A percentile compares a stretch with the other conserved stretches of the same genome.
These are phyloP conservation scores for Bacterosira constricta DNA, from an alignment of 108 stramenopile genomes.

Conservation along the genomic window DNA sequence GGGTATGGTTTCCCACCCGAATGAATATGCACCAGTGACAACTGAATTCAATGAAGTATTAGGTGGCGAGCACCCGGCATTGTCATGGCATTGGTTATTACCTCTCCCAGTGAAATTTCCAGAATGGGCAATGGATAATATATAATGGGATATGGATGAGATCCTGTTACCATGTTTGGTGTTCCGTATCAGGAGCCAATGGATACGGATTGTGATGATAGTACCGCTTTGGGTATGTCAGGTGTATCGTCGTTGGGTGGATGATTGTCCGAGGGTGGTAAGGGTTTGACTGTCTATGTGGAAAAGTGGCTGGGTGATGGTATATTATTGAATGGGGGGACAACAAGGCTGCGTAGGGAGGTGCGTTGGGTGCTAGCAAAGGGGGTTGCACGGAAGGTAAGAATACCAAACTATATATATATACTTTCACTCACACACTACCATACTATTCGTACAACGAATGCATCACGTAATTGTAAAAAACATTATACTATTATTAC, in stretches of 20 bases:
- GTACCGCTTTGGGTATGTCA: background rate
- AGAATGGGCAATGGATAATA: conserved; percentile 68
- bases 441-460: background rate
- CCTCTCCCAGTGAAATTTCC: conserved; percentile 74
- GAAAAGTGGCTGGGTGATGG: background rate
- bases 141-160: conserved; percentile 69
- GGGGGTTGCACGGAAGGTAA: too few species aligned
- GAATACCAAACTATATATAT: too few species aligned
- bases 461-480: too few species aligned
- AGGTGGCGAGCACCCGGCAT: conserved; percentile 72
- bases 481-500: too few species aligned
- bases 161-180: conserved; percentile 60
- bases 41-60: conserved; percentile 94
- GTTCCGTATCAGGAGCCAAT: conserved; percentile 57
- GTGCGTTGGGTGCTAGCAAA: too few species aligned
- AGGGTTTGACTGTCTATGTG: background rate
- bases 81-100: conserved; percentile 81
- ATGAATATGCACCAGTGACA: conserved; percentile 73
- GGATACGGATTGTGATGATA: conserved; percentile 19
- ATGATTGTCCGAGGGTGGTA: background rate
- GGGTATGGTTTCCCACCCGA: conserved; percentile 44
- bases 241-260: background rate
- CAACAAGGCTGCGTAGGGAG: too few species aligned
- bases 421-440: too few species aligned
- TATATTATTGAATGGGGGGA: background rate